Evolutionary conservation across 148 eudicot genomes (phyloP).

Genomic region (Rheum nobile): DNA sequence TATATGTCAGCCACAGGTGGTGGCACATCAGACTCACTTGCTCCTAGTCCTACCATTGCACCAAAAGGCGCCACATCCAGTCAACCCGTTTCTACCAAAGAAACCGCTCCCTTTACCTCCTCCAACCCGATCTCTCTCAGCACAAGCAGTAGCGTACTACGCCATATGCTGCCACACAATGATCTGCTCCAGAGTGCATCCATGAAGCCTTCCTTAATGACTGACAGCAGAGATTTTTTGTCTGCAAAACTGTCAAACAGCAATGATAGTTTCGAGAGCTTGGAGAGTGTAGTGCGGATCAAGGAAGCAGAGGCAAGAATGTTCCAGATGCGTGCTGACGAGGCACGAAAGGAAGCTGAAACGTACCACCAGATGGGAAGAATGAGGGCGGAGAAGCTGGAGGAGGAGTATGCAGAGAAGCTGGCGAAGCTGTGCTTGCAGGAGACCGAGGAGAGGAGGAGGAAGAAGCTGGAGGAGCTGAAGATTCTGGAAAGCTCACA

Average conservation of each 20-base stretch:
- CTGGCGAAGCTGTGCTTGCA: slow-evolving; percentile 49
- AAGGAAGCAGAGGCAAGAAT: slow-evolving; percentile 72
- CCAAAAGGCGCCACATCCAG: slow-evolving; percentile 21
- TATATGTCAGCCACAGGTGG: slow-evolving; percentile 25
- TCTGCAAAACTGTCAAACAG: slow-evolving; percentile 25
- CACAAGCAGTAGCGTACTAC: slow-evolving; percentile 17
- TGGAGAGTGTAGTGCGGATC: slow-evolving; percentile 60
- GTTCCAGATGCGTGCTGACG: slow-evolving; percentile 77
- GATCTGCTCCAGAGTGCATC: not conserved
- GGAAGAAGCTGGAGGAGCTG: slow-evolving; percentile 64
- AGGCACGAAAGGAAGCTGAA: slow-evolving; percentile 70
- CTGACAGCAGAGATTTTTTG: not conserved
- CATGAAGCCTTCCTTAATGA: not conserved
- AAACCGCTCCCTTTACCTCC: slow-evolving; percentile 12
- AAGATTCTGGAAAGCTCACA: slow-evolving; percentile 59
- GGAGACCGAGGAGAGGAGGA: slow-evolving; percentile 56
- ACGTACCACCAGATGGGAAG: slow-evolving; percentile 32
- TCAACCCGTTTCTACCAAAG: slow-evolving; percentile 22
- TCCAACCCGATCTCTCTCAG: slow-evolving; percentile 13
- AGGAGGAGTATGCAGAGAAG: slow-evolving; percentile 59
- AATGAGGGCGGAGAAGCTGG: slow-evolving; percentile 44
- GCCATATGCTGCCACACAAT: slow-evolving; percentile 21
- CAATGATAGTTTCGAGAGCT: slow-evolving; percentile 39
- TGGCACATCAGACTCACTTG: slow-evolving; percentile 19
- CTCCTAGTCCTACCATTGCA: slow-evolving; percentile 10